These are phyloP conservation scores for Saccharum officinarum DNA, from an alignment of 176 grass and related monocot genomes.

Conservation along the genomic window DNA sequence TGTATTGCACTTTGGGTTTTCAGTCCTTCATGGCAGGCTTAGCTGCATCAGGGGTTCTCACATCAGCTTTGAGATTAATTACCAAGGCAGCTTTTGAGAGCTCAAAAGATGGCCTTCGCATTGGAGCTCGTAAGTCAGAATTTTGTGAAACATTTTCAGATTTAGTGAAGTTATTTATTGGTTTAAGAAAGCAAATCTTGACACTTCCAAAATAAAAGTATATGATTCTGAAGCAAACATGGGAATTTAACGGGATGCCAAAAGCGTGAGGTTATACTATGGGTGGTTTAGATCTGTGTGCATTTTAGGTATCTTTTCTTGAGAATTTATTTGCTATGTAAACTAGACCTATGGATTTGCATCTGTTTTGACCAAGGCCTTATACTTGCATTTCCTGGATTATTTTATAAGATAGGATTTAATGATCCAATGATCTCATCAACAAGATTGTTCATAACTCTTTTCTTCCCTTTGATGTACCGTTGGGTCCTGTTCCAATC, in stretches of 20 bases:
- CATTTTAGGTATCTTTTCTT: neutral
- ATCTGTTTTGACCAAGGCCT: neutral
- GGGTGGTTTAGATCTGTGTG: no score
- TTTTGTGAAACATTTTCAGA: slow-evolving; percentile 12
- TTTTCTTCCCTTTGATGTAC: neutral
- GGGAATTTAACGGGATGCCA: no score
- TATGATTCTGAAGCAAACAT: neutral
- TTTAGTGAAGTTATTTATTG: neutral
- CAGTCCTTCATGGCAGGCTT: slow-evolving; percentile 67
- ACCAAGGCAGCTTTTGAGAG: slow-evolving; percentile 81
- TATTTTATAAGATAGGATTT: neutral
- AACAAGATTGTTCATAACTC: neutral
- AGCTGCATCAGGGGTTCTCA: slow-evolving; percentile 65
- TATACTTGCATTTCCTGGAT: neutral
- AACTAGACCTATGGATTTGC: neutral
- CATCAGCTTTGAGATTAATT: slow-evolving; percentile 70
- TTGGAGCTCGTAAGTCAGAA: slow-evolving; percentile 61
- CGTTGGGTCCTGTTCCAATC: neutral
- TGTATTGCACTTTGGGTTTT: slow-evolving; percentile 26
- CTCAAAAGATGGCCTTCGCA: slow-evolving; percentile 66
- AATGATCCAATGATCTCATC: neutral
- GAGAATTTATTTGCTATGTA: neutral
- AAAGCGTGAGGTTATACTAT: no score
- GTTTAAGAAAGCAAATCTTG: neutral
- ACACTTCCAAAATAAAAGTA: neutral